Evolutionary conservation across 768 basidiomycete genomes (phyloP), one percentile per base, ranked within the genome.

Genomic region (Suillus variegatus): DNA sequence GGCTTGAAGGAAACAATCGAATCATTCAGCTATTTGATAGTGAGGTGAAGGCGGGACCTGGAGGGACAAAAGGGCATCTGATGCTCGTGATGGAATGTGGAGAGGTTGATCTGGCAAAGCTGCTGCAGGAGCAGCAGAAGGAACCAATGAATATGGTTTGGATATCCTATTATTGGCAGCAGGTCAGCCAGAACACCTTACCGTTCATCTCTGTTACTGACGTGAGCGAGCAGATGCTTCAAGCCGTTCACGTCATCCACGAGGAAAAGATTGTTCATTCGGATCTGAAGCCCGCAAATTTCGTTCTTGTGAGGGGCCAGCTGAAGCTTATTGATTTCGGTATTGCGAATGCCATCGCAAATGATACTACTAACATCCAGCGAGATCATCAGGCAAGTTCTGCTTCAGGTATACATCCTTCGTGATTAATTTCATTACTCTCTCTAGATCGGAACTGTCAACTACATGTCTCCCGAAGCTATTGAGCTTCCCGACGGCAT

Each of bases 181-280:
- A 99, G 86, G 95, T 94, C 66, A 32, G 84, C 75, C 35, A 40
- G 10, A 20, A 13, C 18, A 3, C n/a, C 52, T 65, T 20, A 10
- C 5, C 44, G 46, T 9, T 40, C 38, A 25, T 60, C 8, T 18
- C 52, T 22, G 28, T 52, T 60, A 40, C 70, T 57, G 41, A 58
- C 32, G 35, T 61, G 54, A 25, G 18, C 9, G 57, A 28, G 36
- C 72, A 98, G 96, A 99, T 99, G 95, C 80, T 99, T 58, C 90
- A 97, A 82, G 96, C 96, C 1, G 97, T 99, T n/a, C 93, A 97
- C 65, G 91, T 98, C 63, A 97, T 98, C 62, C 97, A 99, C 73
- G 93, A 97, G 68, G 95, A 97, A 79, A 97, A 97, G 78, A 97
- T 99, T 67, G 97, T 99, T 3, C 97, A 99, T 78, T 97, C 96